Conservation (phyloP, 2,329 filamentous ascomycete species). For the Pseudogymnoascus sp. region DNA sequence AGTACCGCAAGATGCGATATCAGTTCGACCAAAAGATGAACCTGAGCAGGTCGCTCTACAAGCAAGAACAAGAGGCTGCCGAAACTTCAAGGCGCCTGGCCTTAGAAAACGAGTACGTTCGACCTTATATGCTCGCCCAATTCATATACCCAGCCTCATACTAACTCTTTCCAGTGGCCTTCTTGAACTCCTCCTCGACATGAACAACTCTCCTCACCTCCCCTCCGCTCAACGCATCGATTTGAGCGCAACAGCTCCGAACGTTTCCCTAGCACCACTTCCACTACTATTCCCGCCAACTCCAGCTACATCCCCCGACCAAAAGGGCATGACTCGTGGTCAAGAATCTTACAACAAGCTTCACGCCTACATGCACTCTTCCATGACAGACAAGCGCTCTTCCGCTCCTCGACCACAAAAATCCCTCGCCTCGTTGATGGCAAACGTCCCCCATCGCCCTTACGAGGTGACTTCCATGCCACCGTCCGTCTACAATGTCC, state of each 20-base stretch:
- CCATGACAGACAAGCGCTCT: background rate
- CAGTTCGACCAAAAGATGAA: slow-evolving; percentile 70
- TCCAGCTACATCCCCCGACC: background rate
- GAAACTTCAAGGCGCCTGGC: slow-evolving; percentile 75
- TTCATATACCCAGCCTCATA: background rate
- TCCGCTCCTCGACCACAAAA: slow-evolving; percentile 18
- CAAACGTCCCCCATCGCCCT: slow-evolving; percentile 21
- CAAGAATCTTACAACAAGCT: slow-evolving; percentile 29
- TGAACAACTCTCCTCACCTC: slow-evolving; percentile 78
- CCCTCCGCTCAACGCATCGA: slow-evolving; percentile 68
- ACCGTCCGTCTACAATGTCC: slow-evolving; percentile 12
- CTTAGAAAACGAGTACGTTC: slow-evolving; percentile 80
- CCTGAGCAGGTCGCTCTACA: slow-evolving; percentile 74
- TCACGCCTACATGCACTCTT: slow-evolving; percentile 9
- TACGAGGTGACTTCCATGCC: slow-evolving; percentile 25
- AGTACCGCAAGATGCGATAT: slow-evolving; percentile 86
- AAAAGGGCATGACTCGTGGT: background rate
- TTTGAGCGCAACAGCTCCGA: slow-evolving; percentile 36
- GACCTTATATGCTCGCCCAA: background rate
- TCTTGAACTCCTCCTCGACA: slow-evolving; percentile 78
- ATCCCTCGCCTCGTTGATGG: slow-evolving; percentile 24
- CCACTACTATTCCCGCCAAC: slow-evolving; percentile 2
- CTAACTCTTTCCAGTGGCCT: slow-evolving; percentile 55
- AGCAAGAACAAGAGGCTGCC: slow-evolving; percentile 70
- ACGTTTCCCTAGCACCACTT: slow-evolving; percentile 3